Conservation (phyloP, 305 asterid genomes). For the Fraxinus floribunda region DNA sequence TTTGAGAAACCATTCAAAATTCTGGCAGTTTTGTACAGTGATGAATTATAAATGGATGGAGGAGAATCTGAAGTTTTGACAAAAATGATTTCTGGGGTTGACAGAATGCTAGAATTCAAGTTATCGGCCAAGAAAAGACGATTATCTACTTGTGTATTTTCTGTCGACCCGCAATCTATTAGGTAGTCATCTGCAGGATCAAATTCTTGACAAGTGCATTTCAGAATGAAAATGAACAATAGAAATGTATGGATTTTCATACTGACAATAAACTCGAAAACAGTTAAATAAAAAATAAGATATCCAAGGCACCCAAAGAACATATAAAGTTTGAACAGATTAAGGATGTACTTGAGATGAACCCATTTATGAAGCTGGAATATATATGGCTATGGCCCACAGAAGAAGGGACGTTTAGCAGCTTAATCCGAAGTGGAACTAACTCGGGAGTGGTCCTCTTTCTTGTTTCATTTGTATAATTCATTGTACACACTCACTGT, state of each 20-base stretch:
- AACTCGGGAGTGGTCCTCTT: background rate
- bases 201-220: constrained; percentile 30
- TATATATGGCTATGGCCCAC: background rate
- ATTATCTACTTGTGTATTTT: constrained; percentile 40
- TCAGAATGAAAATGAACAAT: background rate
- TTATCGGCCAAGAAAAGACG: constrained; percentile 53
- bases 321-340: background rate
- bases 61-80: constrained; percentile 45
- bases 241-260: background rate
- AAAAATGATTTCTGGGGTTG: constrained; percentile 50
- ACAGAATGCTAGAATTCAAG: constrained; percentile 47
- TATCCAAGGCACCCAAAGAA: background rate
- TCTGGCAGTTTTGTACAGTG: constrained; percentile 58
- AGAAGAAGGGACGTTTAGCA: background rate
- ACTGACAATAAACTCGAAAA: background rate
- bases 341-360: background rate
- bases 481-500: background rate
- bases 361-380: background rate
- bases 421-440: background rate
- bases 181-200: constrained; percentile 61
- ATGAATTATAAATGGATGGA: constrained; percentile 33
- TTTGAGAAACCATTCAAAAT: constrained; percentile 54
- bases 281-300: background rate
- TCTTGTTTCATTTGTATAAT: background rate
- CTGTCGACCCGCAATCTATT: constrained; percentile 65